phyloP scores from a whole-genome alignment of 208 protist species.

The Kentomonas sorsogonicus region DNA sequence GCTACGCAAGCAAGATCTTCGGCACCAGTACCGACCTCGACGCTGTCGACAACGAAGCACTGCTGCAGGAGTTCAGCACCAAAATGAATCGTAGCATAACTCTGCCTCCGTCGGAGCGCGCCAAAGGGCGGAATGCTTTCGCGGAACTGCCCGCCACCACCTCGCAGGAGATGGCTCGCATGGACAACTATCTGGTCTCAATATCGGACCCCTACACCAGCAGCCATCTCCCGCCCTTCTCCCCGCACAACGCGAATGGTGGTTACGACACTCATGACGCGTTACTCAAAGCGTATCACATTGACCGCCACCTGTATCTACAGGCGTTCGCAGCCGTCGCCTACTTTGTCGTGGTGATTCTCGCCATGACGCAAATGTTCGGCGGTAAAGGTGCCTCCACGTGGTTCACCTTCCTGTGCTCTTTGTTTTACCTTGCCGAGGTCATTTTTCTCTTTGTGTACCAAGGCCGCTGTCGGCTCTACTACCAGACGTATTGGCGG shows the following conservation, averaged over 20 bases:
- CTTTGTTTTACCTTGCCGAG: conserved; percentile 22
- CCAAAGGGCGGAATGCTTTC: no score
- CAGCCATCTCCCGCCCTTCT: conserved; percentile 1
- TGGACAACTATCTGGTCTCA: conserved; percentile 56
- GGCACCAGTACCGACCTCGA: no score
- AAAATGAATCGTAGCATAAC: no score
- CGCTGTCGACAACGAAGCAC: no score
- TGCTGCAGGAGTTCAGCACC: no score
- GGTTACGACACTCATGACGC: no score
- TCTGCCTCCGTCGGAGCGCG: no score
- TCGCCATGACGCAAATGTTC: conserved; percentile 19
- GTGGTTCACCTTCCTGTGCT: conserved; percentile 30
- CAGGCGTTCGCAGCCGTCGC: conserved; percentile 25
- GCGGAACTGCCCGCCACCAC: conserved; percentile 21
- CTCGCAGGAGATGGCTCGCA: conserved; percentile 21
- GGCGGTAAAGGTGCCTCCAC: conserved; percentile 11
- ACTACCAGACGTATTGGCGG: neutral
- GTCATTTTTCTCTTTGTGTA: conserved; percentile 24
- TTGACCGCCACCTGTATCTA: conserved; percentile 25
- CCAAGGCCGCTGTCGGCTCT: conserved; percentile 8
- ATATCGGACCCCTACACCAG: conserved; percentile 41
- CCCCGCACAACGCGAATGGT: no score
- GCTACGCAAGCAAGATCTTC: no score
- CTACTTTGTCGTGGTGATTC: conserved; percentile 15
- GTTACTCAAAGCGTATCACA: conserved; percentile 11